A percentile compares a stretch with the other conserved stretches of the same genome.
phyloP scores from a whole-genome alignment of 2,329 filamentous ascomycete genomes.

The Exophiala calicioides region DNA sequence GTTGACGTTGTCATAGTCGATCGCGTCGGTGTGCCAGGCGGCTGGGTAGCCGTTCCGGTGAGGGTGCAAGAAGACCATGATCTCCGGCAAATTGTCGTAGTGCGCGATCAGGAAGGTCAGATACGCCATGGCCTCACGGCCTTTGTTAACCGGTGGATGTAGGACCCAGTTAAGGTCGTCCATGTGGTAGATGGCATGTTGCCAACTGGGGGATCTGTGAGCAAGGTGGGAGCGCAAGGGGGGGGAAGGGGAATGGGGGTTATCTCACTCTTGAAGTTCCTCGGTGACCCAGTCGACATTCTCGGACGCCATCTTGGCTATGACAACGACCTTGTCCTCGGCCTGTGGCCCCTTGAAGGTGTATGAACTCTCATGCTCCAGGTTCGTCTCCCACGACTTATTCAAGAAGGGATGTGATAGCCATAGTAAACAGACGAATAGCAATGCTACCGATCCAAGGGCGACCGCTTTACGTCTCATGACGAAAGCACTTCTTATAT shows the following conservation, averaged over 20 bases:
- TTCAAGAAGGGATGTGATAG: too few relatives aligned
- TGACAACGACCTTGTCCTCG: constrained; percentile 45
- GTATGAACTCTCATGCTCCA: too few relatives aligned
- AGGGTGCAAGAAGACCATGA: constrained; percentile 49
- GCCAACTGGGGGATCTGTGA: constrained; percentile 49
- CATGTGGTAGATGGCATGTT: constrained; percentile 45
- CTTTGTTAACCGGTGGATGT: constrained; percentile 45
- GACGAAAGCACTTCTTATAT: too few relatives aligned
- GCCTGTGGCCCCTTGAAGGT: constrained; percentile 14
- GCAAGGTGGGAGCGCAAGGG: background rate
- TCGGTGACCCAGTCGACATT: constrained; percentile 47
- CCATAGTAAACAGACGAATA: too few relatives aligned
- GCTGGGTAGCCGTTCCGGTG: constrained; percentile 35
- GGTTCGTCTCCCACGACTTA: too few relatives aligned
- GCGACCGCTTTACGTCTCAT: too few relatives aligned
- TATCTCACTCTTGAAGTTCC: constrained; percentile 47
- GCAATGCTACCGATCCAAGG: too few relatives aligned
- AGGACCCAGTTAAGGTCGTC: constrained; percentile 6
- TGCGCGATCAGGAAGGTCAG: constrained; percentile 50
- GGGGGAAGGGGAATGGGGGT: background rate
- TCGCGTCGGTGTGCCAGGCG: constrained; percentile 58
- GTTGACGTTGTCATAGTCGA: constrained; percentile 56
- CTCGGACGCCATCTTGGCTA: constrained; percentile 48
- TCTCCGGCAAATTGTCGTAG: constrained; percentile 45
- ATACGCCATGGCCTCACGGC: constrained; percentile 50